A percentile compares a stretch with the other conserved stretches of the same genome.
These are phyloP conservation scores for Populus alba DNA, from an alignment of 345 rosid genomes.

Conservation along the genomic window DNA sequence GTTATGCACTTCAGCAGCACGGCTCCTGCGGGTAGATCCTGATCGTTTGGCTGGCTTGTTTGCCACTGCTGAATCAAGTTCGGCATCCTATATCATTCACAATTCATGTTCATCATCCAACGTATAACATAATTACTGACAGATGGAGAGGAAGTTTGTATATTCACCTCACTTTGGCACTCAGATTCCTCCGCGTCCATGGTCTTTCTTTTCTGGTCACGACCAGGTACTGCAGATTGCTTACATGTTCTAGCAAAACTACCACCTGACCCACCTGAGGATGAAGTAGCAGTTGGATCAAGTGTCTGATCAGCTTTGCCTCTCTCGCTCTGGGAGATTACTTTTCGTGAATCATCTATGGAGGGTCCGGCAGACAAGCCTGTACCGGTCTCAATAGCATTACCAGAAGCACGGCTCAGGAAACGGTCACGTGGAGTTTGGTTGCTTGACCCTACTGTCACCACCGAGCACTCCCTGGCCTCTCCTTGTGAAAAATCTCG, in stretches of 20 bases:
- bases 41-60: conserved; percentile 20
- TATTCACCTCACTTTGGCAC: conserved; percentile 1
- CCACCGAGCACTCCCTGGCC: not conserved
- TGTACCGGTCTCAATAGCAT: not conserved
- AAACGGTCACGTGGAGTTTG: not conserved
- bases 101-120: not conserved
- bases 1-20: conserved; percentile 54
- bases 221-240: not conserved
- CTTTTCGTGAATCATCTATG: not conserved
- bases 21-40: conserved; percentile 34
- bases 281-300: not conserved
- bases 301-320: not conserved
- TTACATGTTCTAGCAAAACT: not conserved
- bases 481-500: not conserved
- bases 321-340: not conserved
- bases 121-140: not conserved
- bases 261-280: not conserved
- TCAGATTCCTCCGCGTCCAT: not conserved
- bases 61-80: not conserved
- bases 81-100: not conserved
- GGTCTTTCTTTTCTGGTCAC: not conserved
- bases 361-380: not conserved
- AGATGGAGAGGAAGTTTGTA: not conserved
- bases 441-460: not conserved
- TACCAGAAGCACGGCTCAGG: not conserved